Base-by-base conservation (phyloP, 225 moss, liverwort and hornwort species). In the Takakia lepidozioides region DNA sequence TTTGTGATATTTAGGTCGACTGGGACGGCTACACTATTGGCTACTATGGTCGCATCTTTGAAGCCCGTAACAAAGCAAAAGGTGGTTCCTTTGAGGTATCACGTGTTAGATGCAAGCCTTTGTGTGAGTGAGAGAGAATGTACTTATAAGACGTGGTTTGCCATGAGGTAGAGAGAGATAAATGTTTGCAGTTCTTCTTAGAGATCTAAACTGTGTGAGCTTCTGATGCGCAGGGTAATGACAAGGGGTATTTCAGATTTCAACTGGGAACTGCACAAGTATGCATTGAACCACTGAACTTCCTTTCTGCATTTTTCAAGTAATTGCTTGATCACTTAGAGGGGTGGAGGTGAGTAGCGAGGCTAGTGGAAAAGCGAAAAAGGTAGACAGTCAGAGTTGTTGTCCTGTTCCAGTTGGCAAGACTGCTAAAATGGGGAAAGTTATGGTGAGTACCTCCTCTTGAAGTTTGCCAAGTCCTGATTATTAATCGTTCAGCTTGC, bases 21-120 rank as follows among this genome's bases (percentile, higher is more conserved):
- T 98, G 98, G 98, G 98, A 85, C 60, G 91, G 91, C 19, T 98
- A 98, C 74, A 91, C 98, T 3, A 98, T 98, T 25, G 98, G 98
- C 51, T 98, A 98, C 55, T 98, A 98, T 34, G 98, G 98, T 39
- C 84, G 81, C 56, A 91, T 98, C 19, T 98, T 98, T 56, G 87
- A 98, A 80, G 98, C 98, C 62, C 90, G 91, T 38, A 98, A 98
- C 50, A 98, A 85, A 81, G 82, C 87, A 49, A 98, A 91, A 62
- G 98, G 91, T 62, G 91, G 98, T 56, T 91, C 98, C 46, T 98
- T 98, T 71, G 91, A 98, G 88, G 93, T 93, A 76, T 37, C 68
- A 56, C 58, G 8, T 15, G 1, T 40, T 15, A 3, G 18, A 0
- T 34, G 10, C 6, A 3, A 5, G n/a, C n/a, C n/a, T n/a, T n/a